Evolutionary conservation across 164 flowering plant species (phyloP).

Genomic region (Dillenia turbinata): DNA sequence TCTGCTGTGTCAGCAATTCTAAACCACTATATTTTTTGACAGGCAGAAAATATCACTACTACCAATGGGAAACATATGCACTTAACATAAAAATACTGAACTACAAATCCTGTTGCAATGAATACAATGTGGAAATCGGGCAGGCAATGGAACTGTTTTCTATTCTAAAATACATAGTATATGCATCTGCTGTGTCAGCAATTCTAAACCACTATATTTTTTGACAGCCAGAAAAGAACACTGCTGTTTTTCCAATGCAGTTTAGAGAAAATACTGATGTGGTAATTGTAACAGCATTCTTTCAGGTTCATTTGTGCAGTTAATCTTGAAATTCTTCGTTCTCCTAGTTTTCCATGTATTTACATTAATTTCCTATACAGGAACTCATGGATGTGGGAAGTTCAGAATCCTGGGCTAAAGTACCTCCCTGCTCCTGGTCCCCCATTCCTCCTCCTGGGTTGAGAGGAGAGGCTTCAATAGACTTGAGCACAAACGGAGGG

Average conservation of each 20-base stretch:
- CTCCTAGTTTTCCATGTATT: background rate
- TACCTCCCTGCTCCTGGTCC: slow-evolving; percentile 82
- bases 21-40: slow-evolving; percentile 11
- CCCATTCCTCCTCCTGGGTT: slow-evolving; percentile 88
- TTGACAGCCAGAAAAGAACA: slow-evolving; percentile 58
- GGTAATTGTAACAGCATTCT: slow-evolving; percentile 70
- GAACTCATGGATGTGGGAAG: slow-evolving; percentile 73
- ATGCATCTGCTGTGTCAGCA: no score
- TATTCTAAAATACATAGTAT: no score
- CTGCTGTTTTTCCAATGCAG: slow-evolving; percentile 73
- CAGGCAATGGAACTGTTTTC: no score
- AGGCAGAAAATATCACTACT: slow-evolving; percentile 59
- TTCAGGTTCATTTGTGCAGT: slow-evolving; percentile 50
- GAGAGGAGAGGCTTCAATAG: slow-evolving; percentile 72
- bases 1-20: no score
- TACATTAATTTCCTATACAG: slow-evolving; percentile 21
- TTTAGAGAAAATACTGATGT: slow-evolving; percentile 75
- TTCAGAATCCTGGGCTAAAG: slow-evolving; percentile 47
- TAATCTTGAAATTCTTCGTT: background rate
- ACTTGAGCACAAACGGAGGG: slow-evolving; percentile 82
- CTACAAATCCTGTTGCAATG: no score
- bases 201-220: background rate
- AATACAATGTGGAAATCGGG: no score
- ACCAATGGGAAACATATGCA: no score
- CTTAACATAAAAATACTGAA: no score